Evolutionary conservation across 2,329 filamentous ascomycete genomes (phyloP).

Genomic region (Xylaria sp.): DNA sequence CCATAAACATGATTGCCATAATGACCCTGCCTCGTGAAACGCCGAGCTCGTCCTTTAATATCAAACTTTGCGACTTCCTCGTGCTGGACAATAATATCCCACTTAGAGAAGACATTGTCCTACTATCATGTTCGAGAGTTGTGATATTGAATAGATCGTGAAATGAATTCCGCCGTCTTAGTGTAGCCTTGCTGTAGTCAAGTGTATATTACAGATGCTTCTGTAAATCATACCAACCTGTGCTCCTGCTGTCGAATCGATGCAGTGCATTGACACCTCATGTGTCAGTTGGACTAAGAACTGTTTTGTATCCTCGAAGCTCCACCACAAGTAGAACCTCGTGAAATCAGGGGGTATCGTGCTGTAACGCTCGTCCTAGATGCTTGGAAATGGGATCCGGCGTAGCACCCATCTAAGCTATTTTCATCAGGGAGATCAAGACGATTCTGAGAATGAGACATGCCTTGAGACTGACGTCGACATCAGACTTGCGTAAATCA

Average conservation of each 20-base stretch:
- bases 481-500: constrained; percentile 13
- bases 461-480: constrained; percentile 18
- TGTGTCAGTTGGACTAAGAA: constrained; percentile 32
- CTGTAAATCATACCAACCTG: constrained; percentile 35
- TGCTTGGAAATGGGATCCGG: constrained; percentile 14
- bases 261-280: constrained; percentile 45
- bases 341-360: constrained; percentile 33
- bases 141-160: constrained; percentile 12
- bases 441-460: constrained; percentile 14
- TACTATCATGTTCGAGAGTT: constrained; percentile 16
- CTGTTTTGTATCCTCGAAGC: constrained; percentile 1
- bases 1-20: background rate
- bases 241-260: constrained; percentile 50
- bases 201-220: constrained; percentile 25
- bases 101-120: constrained; percentile 10
- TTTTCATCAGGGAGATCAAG: constrained; percentile 11
- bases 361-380: constrained; percentile 32
- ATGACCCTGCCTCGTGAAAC: constrained; percentile 9
- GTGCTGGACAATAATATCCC: background rate
- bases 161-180: constrained; percentile 11
- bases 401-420: constrained; percentile 25
- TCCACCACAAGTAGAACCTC: constrained; percentile 14
- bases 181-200: constrained; percentile 20
- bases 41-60: background rate
- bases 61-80: constrained; percentile 6